Conservation (phyloP, 1,284 basidiomycete species). For the Cutaneotrichosporon sp. region DNA sequence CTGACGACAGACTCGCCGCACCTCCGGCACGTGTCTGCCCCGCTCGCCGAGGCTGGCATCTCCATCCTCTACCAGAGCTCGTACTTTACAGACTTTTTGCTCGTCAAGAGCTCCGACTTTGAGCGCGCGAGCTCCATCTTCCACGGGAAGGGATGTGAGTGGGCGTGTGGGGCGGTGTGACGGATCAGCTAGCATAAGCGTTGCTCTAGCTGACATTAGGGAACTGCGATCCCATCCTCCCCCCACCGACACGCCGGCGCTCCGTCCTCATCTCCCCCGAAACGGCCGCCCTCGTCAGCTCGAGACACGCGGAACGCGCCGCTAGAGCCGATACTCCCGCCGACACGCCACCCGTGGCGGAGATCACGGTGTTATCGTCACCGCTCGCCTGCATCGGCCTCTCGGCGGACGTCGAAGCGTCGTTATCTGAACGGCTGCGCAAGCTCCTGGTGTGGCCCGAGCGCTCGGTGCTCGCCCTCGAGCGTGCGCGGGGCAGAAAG, state of each 20-base stretch:
- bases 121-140: conserved; percentile 40
- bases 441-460: conserved; percentile 47
- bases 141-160: conserved; percentile 43
- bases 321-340: not conserved
- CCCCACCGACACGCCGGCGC: conserved; percentile 26
- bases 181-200: not conserved
- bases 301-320: not conserved
- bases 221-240: conserved; percentile 30
- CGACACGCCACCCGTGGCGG: conserved; percentile 27
- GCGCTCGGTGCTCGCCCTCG: conserved; percentile 16
- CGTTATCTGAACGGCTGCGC: conserved; percentile 27
- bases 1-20: conserved; percentile 47
- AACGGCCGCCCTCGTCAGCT: not conserved
- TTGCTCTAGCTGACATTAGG: conserved; percentile 24
- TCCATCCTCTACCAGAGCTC: conserved; percentile 82
- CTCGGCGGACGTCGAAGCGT: conserved; percentile 28
- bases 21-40: conserved; percentile 72
- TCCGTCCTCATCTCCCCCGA: conserved; percentile 26
- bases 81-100: conserved; percentile 80
- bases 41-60: conserved; percentile 74
- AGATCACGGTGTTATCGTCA: conserved; percentile 38
- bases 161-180: too few relatives aligned
- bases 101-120: conserved; percentile 56
- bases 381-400: conserved; percentile 45
- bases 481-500: conserved; percentile 3